A percentile compares a stretch with the other conserved stretches of the same genome.
Conservation (phyloP, 768 basidiomycete genomes). For the Lentinula raphanica region DNA sequence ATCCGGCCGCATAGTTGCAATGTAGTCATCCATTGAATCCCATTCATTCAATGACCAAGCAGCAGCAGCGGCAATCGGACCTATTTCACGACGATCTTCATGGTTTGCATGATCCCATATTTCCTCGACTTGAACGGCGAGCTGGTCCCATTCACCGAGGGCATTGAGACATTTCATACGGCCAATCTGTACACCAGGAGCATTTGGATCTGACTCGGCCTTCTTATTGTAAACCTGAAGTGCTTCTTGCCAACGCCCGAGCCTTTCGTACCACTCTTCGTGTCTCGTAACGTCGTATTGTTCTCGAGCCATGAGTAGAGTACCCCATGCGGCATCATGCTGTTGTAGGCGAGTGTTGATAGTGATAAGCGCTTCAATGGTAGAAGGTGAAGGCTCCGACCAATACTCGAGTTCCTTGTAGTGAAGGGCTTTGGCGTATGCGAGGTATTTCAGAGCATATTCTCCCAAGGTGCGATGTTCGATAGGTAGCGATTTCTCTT, state of each 20-base stretch:
- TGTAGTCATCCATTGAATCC: slow-evolving; percentile 98
- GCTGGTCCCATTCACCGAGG: slow-evolving; percentile 93
- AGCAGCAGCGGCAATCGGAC: slow-evolving; percentile 94
- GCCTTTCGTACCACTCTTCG: slow-evolving; percentile 97
- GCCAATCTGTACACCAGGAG: slow-evolving; percentile 77
- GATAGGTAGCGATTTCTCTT: slow-evolving; percentile 92
- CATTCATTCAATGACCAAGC: slow-evolving; percentile 96
- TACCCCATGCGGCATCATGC: slow-evolving; percentile 97
- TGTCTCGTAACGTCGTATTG: slow-evolving; percentile 89
- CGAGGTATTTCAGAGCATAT: slow-evolving; percentile 88
- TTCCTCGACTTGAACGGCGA: slow-evolving; percentile 81
- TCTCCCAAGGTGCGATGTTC: slow-evolving; percentile 91
- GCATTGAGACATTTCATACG: slow-evolving; percentile 96
- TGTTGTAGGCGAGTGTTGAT: slow-evolving; percentile 97
- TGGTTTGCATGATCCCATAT: slow-evolving; percentile 79
- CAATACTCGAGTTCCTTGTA: slow-evolving; percentile 99
- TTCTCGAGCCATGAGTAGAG: slow-evolving; percentile 82
- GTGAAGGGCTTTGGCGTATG: slow-evolving; percentile 95
- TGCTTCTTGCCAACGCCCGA: slow-evolving; percentile 95
- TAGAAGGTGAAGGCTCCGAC: slow-evolving; percentile 81
- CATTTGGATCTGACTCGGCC: slow-evolving; percentile 66
- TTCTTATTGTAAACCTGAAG: slow-evolving; percentile 80
- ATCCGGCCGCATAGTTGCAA: slow-evolving; percentile 86
- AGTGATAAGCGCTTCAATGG: slow-evolving; percentile 91
- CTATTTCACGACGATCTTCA: slow-evolving; percentile 86